These are phyloP conservation scores for Entamoeba histolytica DNA, from an alignment of 208 protist genomes.

Conservation along the genomic window DNA sequence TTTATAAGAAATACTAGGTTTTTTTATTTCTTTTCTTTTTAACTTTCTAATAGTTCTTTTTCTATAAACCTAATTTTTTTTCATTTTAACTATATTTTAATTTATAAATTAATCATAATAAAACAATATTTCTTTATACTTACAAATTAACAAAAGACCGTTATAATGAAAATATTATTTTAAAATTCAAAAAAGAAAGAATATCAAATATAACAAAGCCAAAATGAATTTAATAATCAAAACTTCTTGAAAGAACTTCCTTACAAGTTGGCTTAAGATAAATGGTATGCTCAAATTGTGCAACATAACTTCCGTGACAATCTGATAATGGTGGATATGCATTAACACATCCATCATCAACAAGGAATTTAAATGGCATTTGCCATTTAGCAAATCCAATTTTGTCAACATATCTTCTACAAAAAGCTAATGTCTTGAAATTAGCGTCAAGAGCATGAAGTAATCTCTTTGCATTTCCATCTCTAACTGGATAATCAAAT, in stretches of 20 bases:
- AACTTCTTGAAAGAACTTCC: conserved; percentile 23
- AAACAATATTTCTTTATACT: too few relatives aligned
- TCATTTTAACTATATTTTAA: too few relatives aligned
- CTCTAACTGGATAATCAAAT: not conserved
- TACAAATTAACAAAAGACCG: too few relatives aligned
- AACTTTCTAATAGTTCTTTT: too few relatives aligned
- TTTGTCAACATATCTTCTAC: not conserved
- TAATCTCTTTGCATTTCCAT: not conserved
- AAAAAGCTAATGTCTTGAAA: conserved; percentile 22
- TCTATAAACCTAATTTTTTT: too few relatives aligned
- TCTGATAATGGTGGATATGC: conserved; percentile 26
- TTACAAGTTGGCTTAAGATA: conserved; percentile 16
- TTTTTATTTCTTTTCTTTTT: too few relatives aligned
- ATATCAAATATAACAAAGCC: too few relatives aligned
- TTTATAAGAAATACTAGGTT: too few relatives aligned
- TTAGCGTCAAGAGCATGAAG: not conserved
- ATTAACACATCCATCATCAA: conserved; percentile 13
- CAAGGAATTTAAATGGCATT: not conserved
- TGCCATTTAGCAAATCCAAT: not conserved
- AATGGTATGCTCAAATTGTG: conserved; percentile 34
- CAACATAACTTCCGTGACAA: conserved; percentile 1
- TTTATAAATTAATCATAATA: too few relatives aligned
- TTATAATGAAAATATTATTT: too few relatives aligned
- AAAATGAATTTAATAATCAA: conserved; percentile 21
- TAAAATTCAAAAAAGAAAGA: too few relatives aligned